A percentile compares a stretch with the other conserved stretches of the same genome.
These are phyloP conservation scores for Pseudonitzschia multiseries DNA, from an alignment of 108 stramenopile species.

Conservation along the genomic window DNA sequence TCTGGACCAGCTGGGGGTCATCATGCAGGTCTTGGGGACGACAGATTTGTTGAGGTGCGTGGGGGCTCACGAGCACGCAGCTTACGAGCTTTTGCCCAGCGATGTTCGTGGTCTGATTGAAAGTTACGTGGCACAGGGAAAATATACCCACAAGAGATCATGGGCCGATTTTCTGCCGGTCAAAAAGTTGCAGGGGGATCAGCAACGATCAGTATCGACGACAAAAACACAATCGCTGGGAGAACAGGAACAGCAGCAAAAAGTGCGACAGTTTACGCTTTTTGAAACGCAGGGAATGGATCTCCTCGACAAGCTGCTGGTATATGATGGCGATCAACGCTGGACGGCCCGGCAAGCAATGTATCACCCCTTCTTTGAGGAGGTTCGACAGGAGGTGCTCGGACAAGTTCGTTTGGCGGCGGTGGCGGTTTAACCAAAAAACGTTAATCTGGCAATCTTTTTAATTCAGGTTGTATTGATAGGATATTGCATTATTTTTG, in stretches of 20 bases:
- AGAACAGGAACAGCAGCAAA: not conserved
- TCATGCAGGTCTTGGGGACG: constrained; percentile 74
- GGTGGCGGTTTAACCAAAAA: not conserved
- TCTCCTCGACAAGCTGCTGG: constrained; percentile 71
- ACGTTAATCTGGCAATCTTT: too few relatives aligned
- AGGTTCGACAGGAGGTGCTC: constrained; percentile 44
- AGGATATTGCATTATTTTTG: too few relatives aligned
- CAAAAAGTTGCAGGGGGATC: not conserved
- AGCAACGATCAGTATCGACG: not conserved
- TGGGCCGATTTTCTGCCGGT: constrained; percentile 9
- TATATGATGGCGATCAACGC: constrained; percentile 78
- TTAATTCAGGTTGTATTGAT: too few relatives aligned
- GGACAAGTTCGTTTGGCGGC: not conserved
- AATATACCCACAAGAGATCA: not conserved
- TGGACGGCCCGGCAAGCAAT: constrained; percentile 85
- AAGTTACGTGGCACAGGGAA: constrained; percentile 24
- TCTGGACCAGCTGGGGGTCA: constrained; percentile 79
- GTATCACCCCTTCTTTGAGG: constrained; percentile 82
- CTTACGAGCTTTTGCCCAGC: constrained; percentile 49
- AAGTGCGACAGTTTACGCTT: not conserved
- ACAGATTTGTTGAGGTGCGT: constrained; percentile 43
- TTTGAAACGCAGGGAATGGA: constrained; percentile 55
- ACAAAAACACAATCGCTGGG: not conserved
- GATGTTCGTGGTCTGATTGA: constrained; percentile 39
- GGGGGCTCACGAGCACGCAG: not conserved